Evolutionary conservation across 306 rosid genomes (phyloP).

Genomic region (Vigna mungo): DNA sequence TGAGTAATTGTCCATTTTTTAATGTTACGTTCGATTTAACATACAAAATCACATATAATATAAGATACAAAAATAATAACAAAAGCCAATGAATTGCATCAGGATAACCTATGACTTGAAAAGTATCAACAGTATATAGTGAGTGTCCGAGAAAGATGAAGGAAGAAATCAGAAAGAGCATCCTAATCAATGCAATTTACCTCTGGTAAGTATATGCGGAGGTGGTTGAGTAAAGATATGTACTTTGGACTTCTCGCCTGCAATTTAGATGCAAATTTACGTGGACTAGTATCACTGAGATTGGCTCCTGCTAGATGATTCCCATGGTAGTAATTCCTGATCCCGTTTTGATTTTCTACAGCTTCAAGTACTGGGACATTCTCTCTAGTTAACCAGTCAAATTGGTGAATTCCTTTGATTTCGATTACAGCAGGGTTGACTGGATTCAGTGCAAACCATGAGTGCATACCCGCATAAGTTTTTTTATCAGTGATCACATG

Average conservation of each 20-base stretch:
- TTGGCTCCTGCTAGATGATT: slow-evolving; percentile 86
- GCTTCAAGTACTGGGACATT: slow-evolving; percentile 99
- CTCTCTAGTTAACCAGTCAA: slow-evolving; percentile 99
- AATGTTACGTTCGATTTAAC: slow-evolving; percentile 25
- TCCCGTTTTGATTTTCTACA: slow-evolving; percentile 90
- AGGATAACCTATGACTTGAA: neutral
- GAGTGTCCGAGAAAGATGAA: neutral
- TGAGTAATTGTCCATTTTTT: slow-evolving; percentile 10
- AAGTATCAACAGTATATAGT: slow-evolving; percentile 11
- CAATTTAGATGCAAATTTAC: slow-evolving; percentile 88
- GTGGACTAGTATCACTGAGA: slow-evolving; percentile 87
- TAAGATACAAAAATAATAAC: neutral
- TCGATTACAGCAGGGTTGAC: slow-evolving; percentile 88
- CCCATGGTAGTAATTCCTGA: slow-evolving; percentile 95
- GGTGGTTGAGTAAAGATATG: slow-evolving; percentile 96
- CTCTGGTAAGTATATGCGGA: slow-evolving; percentile 98
- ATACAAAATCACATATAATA: neutral
- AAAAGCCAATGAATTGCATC: slow-evolving; percentile 11
- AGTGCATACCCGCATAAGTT: slow-evolving; percentile 99
- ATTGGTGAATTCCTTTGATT: slow-evolving; percentile 96
- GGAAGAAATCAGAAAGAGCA: slow-evolving; percentile 1
- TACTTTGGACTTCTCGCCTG: slow-evolving; percentile 98
- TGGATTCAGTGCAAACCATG: slow-evolving; percentile 98
- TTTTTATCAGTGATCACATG: slow-evolving; percentile 99
- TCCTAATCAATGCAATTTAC: slow-evolving; percentile 53